phyloP scores from a whole-genome alignment of 345 rosid species.

The Pseudoturritis turrita region DNA sequence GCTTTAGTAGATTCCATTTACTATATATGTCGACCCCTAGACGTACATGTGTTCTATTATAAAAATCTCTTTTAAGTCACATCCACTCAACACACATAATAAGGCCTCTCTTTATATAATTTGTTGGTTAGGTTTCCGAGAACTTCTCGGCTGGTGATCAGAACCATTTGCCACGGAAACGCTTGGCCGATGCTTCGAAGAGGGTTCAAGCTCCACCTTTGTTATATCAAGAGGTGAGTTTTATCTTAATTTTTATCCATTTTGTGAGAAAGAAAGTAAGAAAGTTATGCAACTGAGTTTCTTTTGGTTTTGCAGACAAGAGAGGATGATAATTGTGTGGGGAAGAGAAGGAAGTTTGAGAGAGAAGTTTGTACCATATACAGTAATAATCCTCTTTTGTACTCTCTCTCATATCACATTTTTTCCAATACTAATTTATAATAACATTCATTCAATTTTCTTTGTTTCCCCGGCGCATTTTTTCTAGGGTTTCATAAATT shows the following conservation, averaged over 20 bases:
- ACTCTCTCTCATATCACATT: not conserved
- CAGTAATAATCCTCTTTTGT: constrained; percentile 6
- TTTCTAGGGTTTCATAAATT: too few relatives aligned
- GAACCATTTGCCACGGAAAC: constrained; percentile 57
- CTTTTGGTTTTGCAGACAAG: constrained; percentile 11
- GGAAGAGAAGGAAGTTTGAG: constrained; percentile 29
- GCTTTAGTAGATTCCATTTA: too few relatives aligned
- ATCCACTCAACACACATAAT: not conserved
- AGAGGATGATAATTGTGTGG: constrained; percentile 20
- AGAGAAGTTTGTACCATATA: constrained; percentile 26
- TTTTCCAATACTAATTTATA: too few relatives aligned
- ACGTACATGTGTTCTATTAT: not conserved
- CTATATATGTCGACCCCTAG: too few relatives aligned
- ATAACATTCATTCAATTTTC: too few relatives aligned
- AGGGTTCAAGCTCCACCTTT: constrained; percentile 64
- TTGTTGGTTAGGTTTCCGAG: constrained; percentile 46
- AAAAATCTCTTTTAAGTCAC: not conserved
- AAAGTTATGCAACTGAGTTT: not conserved
- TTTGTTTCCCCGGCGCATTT: too few relatives aligned
- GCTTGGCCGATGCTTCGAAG: constrained; percentile 85
- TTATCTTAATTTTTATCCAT: not conserved
- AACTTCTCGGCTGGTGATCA: constrained; percentile 39
- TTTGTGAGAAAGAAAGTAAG: not conserved
- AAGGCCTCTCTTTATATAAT: not conserved
- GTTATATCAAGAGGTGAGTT: constrained; percentile 51